phyloP scores from a whole-genome alignment of 257 asterid genomes.

The Plantago ovata region DNA sequence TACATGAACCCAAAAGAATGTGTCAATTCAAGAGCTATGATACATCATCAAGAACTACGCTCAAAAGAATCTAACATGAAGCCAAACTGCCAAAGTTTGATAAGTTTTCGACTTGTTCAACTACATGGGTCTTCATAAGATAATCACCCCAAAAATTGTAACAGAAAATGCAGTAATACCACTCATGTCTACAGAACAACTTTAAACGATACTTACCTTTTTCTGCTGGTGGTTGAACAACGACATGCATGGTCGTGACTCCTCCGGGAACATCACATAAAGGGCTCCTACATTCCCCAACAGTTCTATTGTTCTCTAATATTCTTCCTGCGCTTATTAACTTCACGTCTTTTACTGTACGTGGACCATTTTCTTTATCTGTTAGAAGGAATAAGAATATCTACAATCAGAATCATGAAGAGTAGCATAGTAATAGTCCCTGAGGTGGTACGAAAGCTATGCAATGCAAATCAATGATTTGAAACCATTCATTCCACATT shows the following conservation, averaged over 20 bases:
- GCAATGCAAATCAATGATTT: background rate
- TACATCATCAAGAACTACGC: background rate
- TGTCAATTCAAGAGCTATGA: background rate
- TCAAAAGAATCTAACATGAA: background rate
- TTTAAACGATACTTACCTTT: constrained; percentile 43
- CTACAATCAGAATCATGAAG: background rate
- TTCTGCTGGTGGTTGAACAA: constrained; percentile 58
- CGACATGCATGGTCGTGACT: constrained; percentile 83
- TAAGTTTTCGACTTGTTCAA: background rate
- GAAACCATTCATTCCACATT: background rate
- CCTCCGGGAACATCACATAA: constrained; percentile 77
- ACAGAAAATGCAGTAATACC: no score
- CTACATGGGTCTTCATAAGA: no score
- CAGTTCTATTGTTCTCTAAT: constrained; percentile 73
- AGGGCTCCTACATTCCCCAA: constrained; percentile 75
- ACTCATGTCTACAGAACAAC: no score
- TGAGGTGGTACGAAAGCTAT: background rate
- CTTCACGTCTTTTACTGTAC: constrained; percentile 73
- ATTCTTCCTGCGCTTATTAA: constrained; percentile 78
- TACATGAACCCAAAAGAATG: background rate
- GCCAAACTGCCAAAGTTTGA: no score
- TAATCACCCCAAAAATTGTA: no score
- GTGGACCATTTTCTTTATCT: constrained; percentile 75
- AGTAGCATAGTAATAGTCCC: background rate
- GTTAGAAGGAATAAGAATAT: constrained; percentile 20